Conservation (phyloP, 202 grass and related monocot genomes). For the Setaria italica region DNA sequence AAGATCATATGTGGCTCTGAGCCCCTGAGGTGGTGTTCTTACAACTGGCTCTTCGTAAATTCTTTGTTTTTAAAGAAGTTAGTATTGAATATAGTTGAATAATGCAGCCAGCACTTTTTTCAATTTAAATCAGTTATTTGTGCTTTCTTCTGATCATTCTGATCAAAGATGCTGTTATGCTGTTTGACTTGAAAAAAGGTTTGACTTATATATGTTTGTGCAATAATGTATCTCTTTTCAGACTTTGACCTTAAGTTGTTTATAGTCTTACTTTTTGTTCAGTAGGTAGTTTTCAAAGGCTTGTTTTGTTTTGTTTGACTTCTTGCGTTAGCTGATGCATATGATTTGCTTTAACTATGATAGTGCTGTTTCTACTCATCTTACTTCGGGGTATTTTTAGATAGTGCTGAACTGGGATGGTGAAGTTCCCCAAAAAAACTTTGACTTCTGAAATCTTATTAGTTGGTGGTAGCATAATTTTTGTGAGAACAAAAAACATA, state of each 20-base stretch:
- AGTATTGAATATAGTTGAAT: constrained; percentile 39
- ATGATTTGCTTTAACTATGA: constrained; percentile 21
- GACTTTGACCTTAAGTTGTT: constrained; percentile 45
- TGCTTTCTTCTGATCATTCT: constrained; percentile 45
- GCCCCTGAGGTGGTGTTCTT: constrained; percentile 24
- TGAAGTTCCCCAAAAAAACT: neutral
- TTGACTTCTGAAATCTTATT: neutral
- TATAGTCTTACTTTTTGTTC: constrained; percentile 45
- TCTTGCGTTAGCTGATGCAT: constrained; percentile 23
- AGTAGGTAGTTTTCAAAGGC: constrained; percentile 21
- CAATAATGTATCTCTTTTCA: constrained; percentile 16
- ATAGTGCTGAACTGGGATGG: neutral
- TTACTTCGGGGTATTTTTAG: constrained; percentile 10
- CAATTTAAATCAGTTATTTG: constrained; percentile 25
- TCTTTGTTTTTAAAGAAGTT: constrained; percentile 14
- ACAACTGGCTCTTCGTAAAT: constrained; percentile 16
- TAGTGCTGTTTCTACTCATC: constrained; percentile 19
- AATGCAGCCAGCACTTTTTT: constrained; percentile 37
- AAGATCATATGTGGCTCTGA: neutral
- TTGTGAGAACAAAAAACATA: constrained; percentile 10
- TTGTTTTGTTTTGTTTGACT: constrained; percentile 42
- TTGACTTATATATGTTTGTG: constrained; percentile 26
- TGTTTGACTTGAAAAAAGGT: constrained; percentile 36
- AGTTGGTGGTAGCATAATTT: neutral
- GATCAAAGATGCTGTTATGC: constrained; percentile 35